Conservation (phyloP, 257 asterid genomes). For the Solanum ossicruentum region DNA sequence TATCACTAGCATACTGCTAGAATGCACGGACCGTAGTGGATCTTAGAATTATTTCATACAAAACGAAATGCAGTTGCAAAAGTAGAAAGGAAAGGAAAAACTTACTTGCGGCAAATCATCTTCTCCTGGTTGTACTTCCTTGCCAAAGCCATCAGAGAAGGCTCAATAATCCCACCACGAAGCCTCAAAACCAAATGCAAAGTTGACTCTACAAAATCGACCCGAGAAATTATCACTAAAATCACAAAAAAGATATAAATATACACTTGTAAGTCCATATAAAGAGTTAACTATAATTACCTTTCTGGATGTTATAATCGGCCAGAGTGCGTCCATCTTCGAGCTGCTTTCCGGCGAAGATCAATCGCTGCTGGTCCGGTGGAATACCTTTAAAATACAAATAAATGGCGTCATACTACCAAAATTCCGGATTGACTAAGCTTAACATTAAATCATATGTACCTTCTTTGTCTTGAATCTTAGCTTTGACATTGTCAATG, state of each 20-base stretch:
- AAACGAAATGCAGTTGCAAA: background rate
- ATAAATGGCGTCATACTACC: background rate
- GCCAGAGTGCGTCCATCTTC: slow-evolving; percentile 33
- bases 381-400: slow-evolving; percentile 32
- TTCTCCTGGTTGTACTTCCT: slow-evolving; percentile 53
- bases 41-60: background rate
- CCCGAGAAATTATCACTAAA: background rate
- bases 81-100: background rate
- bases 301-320: slow-evolving; percentile 32
- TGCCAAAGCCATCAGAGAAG: slow-evolving; percentile 59
- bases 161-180: slow-evolving; percentile 64
- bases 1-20: background rate
- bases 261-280: background rate
- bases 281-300: background rate
- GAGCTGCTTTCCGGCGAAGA: slow-evolving; percentile 29
- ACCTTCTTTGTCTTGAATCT: slow-evolving; percentile 21
- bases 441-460: background rate
- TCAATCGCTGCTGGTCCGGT: slow-evolving; percentile 71
- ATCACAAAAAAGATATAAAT: background rate
- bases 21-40: background rate
- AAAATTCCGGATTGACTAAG: background rate
- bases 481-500: slow-evolving; percentile 21
- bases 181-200: slow-evolving; percentile 70
- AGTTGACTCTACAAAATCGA: slow-evolving; percentile 25
- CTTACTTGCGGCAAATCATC: slow-evolving; percentile 70